Percentiles rank a stretch among this genome's conserved stretches.
These are phyloP conservation scores for Lasiodiplodia sp. DNA, from an alignment of 2,329 filamentous ascomycete species.

Conservation along the genomic window DNA sequence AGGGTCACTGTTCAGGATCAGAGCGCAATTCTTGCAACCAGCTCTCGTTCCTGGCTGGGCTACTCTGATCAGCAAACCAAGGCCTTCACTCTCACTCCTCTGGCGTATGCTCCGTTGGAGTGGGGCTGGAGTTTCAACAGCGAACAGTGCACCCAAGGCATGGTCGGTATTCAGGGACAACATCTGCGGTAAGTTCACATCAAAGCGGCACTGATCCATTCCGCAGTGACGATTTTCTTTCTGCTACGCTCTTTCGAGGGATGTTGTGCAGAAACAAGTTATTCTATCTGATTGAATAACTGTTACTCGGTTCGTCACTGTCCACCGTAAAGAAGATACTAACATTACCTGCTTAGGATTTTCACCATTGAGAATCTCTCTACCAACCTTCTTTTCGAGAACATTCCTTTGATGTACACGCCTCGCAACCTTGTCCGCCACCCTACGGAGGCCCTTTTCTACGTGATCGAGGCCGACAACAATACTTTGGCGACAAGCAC, in stretches of 20 bases:
- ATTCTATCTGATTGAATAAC: constrained; percentile 48
- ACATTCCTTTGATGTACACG: constrained; percentile 86
- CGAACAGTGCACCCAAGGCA: constrained; percentile 90
- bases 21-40: constrained; percentile 85
- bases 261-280: constrained; percentile 55
- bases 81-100: constrained; percentile 88
- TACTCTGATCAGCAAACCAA: constrained; percentile 89
- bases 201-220: constrained; percentile 32
- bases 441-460: constrained; percentile 87
- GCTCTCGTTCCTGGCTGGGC: constrained; percentile 93
- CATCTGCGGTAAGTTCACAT: constrained; percentile 75
- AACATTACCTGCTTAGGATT: constrained; percentile 64
- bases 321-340: not conserved
- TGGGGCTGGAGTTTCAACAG: constrained; percentile 98
- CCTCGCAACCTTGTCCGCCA: constrained; percentile 88
- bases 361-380: constrained; percentile 89
- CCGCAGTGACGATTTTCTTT: not conserved
- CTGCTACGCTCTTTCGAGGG: constrained; percentile 34
- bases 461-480: constrained; percentile 92
- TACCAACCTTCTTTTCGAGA: constrained; percentile 85
- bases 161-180: constrained; percentile 91
- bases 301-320: constrained; percentile 78
- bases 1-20: constrained; percentile 87
- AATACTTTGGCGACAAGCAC: constrained; percentile 86
- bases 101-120: constrained; percentile 87